Percentiles rank a stretch among this genome's conserved stretches.
Evolutionary conservation across 305 asterid species (phyloP).

Genomic region (Nicotiana rustica): DNA sequence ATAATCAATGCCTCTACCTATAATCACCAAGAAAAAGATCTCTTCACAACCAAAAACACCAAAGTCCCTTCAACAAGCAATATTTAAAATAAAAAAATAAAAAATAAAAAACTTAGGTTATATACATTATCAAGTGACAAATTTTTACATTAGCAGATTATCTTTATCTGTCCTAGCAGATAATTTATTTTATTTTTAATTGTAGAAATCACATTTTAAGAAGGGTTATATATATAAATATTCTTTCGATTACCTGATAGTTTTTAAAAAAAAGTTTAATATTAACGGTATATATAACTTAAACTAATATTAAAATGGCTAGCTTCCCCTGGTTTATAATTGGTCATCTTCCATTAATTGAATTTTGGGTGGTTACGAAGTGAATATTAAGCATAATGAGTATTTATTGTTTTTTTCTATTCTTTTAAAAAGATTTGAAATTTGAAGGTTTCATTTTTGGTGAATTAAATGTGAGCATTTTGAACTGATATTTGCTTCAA

Average conservation of each 20-base stretch:
- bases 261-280: no score
- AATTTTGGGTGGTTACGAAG: background rate
- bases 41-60: background rate
- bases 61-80: background rate
- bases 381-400: background rate
- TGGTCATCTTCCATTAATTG: background rate
- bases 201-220: no score
- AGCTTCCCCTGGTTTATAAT: background rate
- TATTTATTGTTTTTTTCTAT: background rate
- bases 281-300: no score
- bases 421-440: background rate
- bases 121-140: no score
- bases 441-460: background rate
- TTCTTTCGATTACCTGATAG: no score
- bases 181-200: no score
- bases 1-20: slow-evolving; percentile 32
- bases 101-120: no score
- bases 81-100: no score
- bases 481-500: background rate
- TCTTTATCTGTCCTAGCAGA: no score
- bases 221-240: no score
- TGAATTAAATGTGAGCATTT: slow-evolving; percentile 13
- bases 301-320: background rate
- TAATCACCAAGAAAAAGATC: background rate
- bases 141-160: no score